A percentile compares a stretch with the other conserved stretches of the same genome.
phyloP scores from a whole-genome alignment of 768 basidiomycete species.

The Collybia sordida region DNA sequence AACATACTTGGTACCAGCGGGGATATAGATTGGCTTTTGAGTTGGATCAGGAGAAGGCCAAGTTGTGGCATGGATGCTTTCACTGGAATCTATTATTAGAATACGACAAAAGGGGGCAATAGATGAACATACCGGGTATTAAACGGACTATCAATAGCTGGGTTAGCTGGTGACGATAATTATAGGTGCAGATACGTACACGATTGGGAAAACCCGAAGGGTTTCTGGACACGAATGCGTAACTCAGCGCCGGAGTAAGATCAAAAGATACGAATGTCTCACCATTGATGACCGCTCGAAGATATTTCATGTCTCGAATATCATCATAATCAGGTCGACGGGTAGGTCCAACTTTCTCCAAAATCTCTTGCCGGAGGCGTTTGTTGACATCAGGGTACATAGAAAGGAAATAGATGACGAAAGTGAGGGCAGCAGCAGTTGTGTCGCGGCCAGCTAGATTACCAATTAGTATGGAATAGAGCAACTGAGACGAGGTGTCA shows the following conservation, averaged over 20 bases:
- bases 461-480: neutral
- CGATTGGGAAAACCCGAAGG: slow-evolving; percentile 53
- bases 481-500: neutral
- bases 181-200: slow-evolving; percentile 33
- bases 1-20: slow-evolving; percentile 44
- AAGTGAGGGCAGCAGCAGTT: slow-evolving; percentile 44
- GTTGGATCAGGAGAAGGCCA: slow-evolving; percentile 45
- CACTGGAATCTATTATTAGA: slow-evolving; percentile 26
- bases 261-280: neutral
- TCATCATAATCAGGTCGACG: slow-evolving; percentile 54
- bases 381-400: slow-evolving; percentile 45
- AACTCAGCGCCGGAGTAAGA: neutral
- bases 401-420: slow-evolving; percentile 45
- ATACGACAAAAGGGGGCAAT: neutral
- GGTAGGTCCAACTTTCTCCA: slow-evolving; percentile 46
- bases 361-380: slow-evolving; percentile 57
- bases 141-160: slow-evolving; percentile 36
- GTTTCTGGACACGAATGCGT: slow-evolving; percentile 36
- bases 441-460: slow-evolving; percentile 42
- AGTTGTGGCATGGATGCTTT: slow-evolving; percentile 45
- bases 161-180: neutral
- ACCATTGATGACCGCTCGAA: slow-evolving; percentile 69
- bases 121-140: slow-evolving; percentile 37
- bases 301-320: slow-evolving; percentile 61
- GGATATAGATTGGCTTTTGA: slow-evolving; percentile 53